phyloP scores from a whole-genome alignment of 2,329 filamentous ascomycete species.

The Aspergillus floridensis region DNA sequence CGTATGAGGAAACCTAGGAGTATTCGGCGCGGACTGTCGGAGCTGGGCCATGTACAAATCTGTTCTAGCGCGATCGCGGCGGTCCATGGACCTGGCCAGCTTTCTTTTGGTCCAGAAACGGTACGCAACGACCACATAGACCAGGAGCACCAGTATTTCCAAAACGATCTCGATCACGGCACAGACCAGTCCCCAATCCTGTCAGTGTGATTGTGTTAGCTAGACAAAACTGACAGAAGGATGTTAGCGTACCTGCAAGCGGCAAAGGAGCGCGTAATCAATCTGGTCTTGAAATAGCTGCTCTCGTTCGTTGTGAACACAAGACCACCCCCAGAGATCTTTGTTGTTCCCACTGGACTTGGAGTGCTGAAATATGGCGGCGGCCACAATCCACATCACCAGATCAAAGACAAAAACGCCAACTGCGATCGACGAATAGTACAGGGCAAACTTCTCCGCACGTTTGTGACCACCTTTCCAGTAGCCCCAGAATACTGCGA shows the following conservation, averaged over 20 bases:
- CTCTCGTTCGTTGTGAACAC: constrained; percentile 78
- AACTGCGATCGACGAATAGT: constrained; percentile 92
- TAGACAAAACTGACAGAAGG: not conserved
- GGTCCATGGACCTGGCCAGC: constrained; percentile 94
- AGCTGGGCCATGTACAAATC: constrained; percentile 91
- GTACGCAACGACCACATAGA: constrained; percentile 96
- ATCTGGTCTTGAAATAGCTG: constrained; percentile 76
- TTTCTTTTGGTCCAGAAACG: constrained; percentile 95
- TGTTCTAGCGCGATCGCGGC: constrained; percentile 87
- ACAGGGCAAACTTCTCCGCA: constrained; percentile 89
- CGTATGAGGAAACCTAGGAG: constrained; percentile 79
- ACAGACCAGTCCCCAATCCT: constrained; percentile 96
- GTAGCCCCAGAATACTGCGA: constrained; percentile 80
- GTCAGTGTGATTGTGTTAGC: constrained; percentile 30
- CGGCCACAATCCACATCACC: constrained; percentile 86
- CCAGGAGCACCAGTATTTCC: constrained; percentile 83
- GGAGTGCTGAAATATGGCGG: constrained; percentile 76
- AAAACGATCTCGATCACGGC: constrained; percentile 95
- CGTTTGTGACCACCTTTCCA: constrained; percentile 82
- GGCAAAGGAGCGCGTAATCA: constrained; percentile 86
- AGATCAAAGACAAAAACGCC: constrained; percentile 92
- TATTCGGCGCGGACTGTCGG: constrained; percentile 90
- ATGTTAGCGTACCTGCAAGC: constrained; percentile 64
- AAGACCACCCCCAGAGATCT: constrained; percentile 99
- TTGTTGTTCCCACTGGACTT: constrained; percentile 71